Evolutionary conservation across 345 rosid species (phyloP).

Genomic region (Arabis hirsuta): DNA sequence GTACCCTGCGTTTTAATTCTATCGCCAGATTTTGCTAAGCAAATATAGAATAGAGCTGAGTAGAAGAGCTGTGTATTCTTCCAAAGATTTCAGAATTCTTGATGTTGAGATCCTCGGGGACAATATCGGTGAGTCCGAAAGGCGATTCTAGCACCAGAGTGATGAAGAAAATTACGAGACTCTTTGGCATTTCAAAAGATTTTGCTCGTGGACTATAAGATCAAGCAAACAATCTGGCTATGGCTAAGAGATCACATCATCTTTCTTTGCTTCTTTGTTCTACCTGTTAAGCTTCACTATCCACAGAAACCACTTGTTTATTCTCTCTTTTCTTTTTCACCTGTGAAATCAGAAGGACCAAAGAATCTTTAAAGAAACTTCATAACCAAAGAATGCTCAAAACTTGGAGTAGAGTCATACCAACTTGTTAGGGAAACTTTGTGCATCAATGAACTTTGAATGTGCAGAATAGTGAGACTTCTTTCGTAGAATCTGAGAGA

Average conservation of each 20-base stretch:
- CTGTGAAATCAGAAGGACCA: conserved; percentile 15
- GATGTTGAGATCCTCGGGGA: conserved; percentile 15
- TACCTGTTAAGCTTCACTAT: neutral
- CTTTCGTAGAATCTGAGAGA: conserved; percentile 60
- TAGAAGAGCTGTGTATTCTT: conserved; percentile 1
- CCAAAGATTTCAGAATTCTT: conserved; percentile 4
- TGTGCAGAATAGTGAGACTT: conserved; percentile 50
- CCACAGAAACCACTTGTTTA: conserved; percentile 28
- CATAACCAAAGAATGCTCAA: neutral
- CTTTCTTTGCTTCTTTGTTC: conserved; percentile 27
- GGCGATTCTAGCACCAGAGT: neutral
- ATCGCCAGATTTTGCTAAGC: conserved; percentile 1
- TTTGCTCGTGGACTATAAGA: conserved; percentile 5
- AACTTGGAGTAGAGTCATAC: conserved; percentile 28
- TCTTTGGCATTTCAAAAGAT: conserved; percentile 1
- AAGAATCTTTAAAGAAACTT: neutral
- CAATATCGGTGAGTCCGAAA: conserved; percentile 6
- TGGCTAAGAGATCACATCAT: conserved; percentile 29
- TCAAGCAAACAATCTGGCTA: conserved; percentile 6
- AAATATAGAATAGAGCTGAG: conserved; percentile 10
- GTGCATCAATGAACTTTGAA: conserved; percentile 31
- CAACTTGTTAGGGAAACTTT: conserved; percentile 39
- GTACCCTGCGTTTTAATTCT: neutral
- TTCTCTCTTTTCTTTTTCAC: conserved; percentile 40
- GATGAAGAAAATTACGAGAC: neutral